These are phyloP conservation scores for Microcos paniculata DNA, from an alignment of 345 rosid genomes.

Conservation along the genomic window DNA sequence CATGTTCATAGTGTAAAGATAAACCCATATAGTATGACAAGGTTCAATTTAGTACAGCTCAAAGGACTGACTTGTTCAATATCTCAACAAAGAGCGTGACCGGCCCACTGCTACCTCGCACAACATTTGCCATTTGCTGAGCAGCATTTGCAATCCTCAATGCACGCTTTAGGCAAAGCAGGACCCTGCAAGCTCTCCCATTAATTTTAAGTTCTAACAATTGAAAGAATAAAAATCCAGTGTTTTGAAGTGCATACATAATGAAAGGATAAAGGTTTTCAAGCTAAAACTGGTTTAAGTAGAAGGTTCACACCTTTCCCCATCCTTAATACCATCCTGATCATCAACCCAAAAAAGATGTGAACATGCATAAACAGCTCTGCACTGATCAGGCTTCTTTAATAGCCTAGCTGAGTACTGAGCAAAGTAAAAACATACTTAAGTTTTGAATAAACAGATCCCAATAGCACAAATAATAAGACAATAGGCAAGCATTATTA, in stretches of 20 bases:
- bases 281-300: not conserved
- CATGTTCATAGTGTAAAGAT: not conserved
- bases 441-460: slow-evolving; percentile 3
- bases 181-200: slow-evolving; percentile 47
- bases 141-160: slow-evolving; percentile 90
- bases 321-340: slow-evolving; percentile 65
- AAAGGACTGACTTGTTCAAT: slow-evolving; percentile 67
- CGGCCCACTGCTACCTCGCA: slow-evolving; percentile 77
- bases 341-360: slow-evolving; percentile 91
- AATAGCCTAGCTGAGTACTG: slow-evolving; percentile 92
- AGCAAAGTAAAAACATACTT: slow-evolving; percentile 15
- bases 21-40: not conserved
- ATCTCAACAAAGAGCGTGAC: slow-evolving; percentile 79
- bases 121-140: slow-evolving; percentile 78
- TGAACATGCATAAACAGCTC: slow-evolving; percentile 90
- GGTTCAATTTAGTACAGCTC: not conserved
- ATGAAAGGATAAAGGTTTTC: not conserved
- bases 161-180: slow-evolving; percentile 82
- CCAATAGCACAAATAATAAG: slow-evolving; percentile 7
- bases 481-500: slow-evolving; percentile 30
- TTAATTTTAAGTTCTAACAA: not conserved
- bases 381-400: slow-evolving; percentile 94
- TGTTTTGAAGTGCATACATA: not conserved
- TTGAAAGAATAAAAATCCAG: not conserved
- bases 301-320: slow-evolving; percentile 60